Conservation (phyloP, 768 basidiomycete genomes). For the Kwoniella dendrophila region DNA sequence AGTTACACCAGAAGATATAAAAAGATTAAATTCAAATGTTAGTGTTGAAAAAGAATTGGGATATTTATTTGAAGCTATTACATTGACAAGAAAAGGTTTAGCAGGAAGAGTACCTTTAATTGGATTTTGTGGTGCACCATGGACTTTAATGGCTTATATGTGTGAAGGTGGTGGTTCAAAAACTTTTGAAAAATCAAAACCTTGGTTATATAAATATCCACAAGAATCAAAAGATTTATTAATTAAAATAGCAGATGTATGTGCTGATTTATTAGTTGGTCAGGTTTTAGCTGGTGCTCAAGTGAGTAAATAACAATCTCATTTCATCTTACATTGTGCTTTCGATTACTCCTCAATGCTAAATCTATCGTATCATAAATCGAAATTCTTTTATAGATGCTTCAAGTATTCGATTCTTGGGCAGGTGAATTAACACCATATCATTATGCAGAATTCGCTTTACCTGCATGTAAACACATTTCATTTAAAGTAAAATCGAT, state of each 20-base stretch:
- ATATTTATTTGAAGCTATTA: conserved; percentile 92
- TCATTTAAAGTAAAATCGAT: conserved; percentile 67
- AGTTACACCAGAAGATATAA: conserved; percentile 71
- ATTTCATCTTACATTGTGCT: not conserved
- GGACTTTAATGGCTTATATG: conserved; percentile 99
- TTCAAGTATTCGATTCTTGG: conserved; percentile 98
- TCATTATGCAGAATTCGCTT: conserved; percentile 81
- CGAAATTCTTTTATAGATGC: conserved; percentile 73
- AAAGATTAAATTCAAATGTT: conserved; percentile 65
- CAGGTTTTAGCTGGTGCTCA: conserved; percentile 96
- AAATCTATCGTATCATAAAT: not conserved
- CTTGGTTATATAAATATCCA: conserved; percentile 91
- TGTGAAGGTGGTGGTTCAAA: conserved; percentile 93
- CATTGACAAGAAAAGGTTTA: conserved; percentile 74
- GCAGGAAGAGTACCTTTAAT: conserved; percentile 91
- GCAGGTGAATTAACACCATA: conserved; percentile 87
- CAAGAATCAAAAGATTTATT: conserved; percentile 78
- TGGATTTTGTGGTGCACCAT: conserved; percentile 95
- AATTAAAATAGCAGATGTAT: conserved; percentile 78
- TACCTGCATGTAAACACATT: conserved; percentile 76
- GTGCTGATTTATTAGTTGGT: conserved; percentile 84
- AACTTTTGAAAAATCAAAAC: conserved; percentile 85
- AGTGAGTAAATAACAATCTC: conserved; percentile 59
- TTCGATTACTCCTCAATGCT: not conserved
- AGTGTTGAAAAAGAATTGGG: conserved; percentile 78